Conservation (phyloP, 305 asterid genomes). For the Rubia occidens region DNA sequence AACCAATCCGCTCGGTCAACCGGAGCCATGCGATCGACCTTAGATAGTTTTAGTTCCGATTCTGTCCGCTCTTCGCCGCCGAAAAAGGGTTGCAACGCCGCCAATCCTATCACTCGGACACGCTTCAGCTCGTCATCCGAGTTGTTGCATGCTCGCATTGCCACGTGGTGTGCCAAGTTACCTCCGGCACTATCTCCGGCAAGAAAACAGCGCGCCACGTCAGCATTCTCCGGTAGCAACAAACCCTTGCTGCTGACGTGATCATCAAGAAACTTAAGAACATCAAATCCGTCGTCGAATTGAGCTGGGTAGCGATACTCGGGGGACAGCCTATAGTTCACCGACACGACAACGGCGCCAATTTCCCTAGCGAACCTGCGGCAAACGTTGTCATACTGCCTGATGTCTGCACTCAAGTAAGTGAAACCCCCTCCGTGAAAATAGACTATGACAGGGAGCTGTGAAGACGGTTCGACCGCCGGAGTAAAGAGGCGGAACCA, state of each 20-base stretch:
- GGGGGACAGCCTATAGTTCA: conserved; percentile 63
- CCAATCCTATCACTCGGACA: conserved; percentile 33
- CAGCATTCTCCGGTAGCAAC: conserved; percentile 52
- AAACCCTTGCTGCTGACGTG: neutral
- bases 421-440: conserved; percentile 85
- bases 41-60: conserved; percentile 38
- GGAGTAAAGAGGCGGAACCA: conserved; percentile 75
- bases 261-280: conserved; percentile 44
- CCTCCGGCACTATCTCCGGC: conserved; percentile 95
- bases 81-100: conserved; percentile 72
- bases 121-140: conserved; percentile 22
- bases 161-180: conserved; percentile 68
- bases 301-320: conserved; percentile 68
- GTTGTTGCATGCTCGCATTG: conserved; percentile 23
- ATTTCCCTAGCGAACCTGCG: conserved; percentile 46
- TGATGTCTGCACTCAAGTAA: conserved; percentile 41
- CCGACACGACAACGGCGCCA: conserved; percentile 58
- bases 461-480: neutral
- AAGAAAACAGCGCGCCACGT: conserved; percentile 51
- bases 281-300: conserved; percentile 67
- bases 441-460: conserved; percentile 52
- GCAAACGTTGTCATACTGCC: conserved; percentile 49
- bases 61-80: conserved; percentile 67
- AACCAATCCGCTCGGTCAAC: conserved; percentile 40
- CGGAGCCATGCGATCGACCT: conserved; percentile 34